These are phyloP conservation scores for Tylopilus felleus DNA, from an alignment of 768 basidiomycete species.

Conservation along the genomic window DNA sequence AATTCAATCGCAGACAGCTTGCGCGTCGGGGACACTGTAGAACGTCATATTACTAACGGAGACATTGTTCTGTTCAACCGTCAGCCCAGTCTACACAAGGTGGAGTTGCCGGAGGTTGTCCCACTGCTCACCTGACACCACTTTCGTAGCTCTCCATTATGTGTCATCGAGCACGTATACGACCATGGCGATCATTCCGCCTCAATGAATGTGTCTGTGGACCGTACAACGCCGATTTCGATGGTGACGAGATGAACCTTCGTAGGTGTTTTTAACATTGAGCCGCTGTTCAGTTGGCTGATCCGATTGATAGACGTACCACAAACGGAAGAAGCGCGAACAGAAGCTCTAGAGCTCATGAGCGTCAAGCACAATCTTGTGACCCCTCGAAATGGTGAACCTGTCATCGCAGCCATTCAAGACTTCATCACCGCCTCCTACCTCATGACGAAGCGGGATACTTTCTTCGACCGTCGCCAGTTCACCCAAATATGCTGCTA, in stretches of 20 bases:
- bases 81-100: constrained; percentile 97
- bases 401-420: constrained; percentile 98
- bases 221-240: constrained; percentile 99
- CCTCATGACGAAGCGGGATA: constrained; percentile 89
- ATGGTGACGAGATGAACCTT: constrained; percentile 99
- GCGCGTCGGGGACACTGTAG: constrained; percentile 86
- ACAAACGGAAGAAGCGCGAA: constrained; percentile 97
- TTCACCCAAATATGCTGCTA: constrained; percentile 98
- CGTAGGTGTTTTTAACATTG: constrained; percentile 51
- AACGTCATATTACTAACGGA: constrained; percentile 91
- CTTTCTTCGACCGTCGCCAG: constrained; percentile 88
- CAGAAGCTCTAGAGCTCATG: constrained; percentile 97
- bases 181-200: constrained; percentile 96
- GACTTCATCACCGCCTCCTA: constrained; percentile 99
- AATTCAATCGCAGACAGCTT: constrained; percentile 77
- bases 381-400: constrained; percentile 96
- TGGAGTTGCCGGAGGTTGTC: constrained; percentile 25
- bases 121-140: constrained; percentile 2
- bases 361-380: constrained; percentile 95
- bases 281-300: not conserved
- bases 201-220: constrained; percentile 99
- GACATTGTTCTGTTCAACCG: constrained; percentile 98
- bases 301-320: constrained; percentile 70
- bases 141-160: constrained; percentile 85
- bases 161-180: constrained; percentile 95